These are phyloP conservation scores for Cladobotryum protrusum DNA, from an alignment of 2,329 filamentous ascomycete species.

Conservation along the genomic window DNA sequence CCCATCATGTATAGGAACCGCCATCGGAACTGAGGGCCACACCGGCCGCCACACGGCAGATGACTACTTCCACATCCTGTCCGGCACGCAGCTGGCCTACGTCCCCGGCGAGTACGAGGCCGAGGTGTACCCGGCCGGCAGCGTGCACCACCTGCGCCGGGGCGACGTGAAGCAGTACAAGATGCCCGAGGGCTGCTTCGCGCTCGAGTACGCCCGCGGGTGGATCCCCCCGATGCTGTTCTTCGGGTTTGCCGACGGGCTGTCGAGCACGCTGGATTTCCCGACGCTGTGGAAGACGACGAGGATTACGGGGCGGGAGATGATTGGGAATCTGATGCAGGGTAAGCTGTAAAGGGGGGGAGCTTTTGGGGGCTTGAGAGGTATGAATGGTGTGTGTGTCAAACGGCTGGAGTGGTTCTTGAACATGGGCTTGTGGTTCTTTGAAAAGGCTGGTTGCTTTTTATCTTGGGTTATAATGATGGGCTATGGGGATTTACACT, in stretches of 20 bases:
- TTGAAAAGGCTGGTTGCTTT: neutral
- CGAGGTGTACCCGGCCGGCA: conserved; percentile 64
- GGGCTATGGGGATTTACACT: too few species aligned
- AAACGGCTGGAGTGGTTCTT: neutral
- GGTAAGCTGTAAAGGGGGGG: conserved; percentile 58
- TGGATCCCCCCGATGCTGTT: conserved; percentile 93
- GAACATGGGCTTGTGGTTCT: neutral
- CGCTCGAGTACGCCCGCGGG: conserved; percentile 75
- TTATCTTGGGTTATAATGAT: too few species aligned
- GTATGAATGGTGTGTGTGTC: too few species aligned
- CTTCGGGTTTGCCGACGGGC: conserved; percentile 78
- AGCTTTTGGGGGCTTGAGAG: neutral
- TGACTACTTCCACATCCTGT: conserved; percentile 90
- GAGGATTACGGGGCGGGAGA: conserved; percentile 66
- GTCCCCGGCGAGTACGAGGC: conserved; percentile 59
- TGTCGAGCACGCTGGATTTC: conserved; percentile 76
- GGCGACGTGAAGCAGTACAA: conserved; percentile 76
- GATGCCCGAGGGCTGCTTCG: conserved; percentile 71
- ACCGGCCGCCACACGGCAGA: conserved; percentile 83
- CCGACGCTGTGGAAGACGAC: conserved; percentile 79
- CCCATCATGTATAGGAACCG: conserved; percentile 42
- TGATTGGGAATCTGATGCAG: conserved; percentile 63
- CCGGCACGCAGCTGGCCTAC: conserved; percentile 71
- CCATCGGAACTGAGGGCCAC: conserved; percentile 82
- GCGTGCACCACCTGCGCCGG: conserved; percentile 64